Conservation (phyloP, 345 rosid species). For the Mangifera indica region DNA sequence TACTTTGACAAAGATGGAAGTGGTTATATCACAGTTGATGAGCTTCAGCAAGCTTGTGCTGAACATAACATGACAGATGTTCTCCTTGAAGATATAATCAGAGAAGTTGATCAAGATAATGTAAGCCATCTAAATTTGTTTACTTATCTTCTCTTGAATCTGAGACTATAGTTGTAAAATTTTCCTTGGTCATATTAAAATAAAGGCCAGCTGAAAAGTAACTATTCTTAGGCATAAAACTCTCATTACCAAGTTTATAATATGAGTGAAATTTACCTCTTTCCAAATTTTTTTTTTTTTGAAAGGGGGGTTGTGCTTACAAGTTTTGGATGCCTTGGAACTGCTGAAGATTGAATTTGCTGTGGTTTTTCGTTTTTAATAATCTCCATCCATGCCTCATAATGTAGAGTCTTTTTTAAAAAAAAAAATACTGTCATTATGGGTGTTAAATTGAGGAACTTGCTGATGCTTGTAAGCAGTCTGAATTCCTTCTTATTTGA, state of each 20-base stretch:
- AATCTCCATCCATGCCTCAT: too few species aligned
- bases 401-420: too few species aligned
- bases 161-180: neutral
- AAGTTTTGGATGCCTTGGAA: conserved; percentile 2
- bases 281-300: neutral
- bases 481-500: too few species aligned
- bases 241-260: neutral
- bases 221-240: neutral
- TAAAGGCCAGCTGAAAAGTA: neutral
- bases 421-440: too few species aligned
- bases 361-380: too few species aligned
- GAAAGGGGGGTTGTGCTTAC: too few species aligned
- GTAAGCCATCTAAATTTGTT: conserved; percentile 45
- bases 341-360: neutral
- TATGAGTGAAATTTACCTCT: neutral
- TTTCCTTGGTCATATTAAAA: neutral
- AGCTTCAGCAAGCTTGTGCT: conserved; percentile 93
- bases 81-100: conserved; percentile 84
- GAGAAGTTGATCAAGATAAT: conserved; percentile 95
- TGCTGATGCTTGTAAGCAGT: too few species aligned
- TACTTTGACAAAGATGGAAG: conserved; percentile 97
- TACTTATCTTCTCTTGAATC: neutral
- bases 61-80: conserved; percentile 93
- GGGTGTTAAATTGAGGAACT: too few species aligned
- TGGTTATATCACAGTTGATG: conserved; percentile 92